Base-by-base conservation (phyloP, 2,329 filamentous ascomycete species). In the Daldinia eschscholtzii region DNA sequence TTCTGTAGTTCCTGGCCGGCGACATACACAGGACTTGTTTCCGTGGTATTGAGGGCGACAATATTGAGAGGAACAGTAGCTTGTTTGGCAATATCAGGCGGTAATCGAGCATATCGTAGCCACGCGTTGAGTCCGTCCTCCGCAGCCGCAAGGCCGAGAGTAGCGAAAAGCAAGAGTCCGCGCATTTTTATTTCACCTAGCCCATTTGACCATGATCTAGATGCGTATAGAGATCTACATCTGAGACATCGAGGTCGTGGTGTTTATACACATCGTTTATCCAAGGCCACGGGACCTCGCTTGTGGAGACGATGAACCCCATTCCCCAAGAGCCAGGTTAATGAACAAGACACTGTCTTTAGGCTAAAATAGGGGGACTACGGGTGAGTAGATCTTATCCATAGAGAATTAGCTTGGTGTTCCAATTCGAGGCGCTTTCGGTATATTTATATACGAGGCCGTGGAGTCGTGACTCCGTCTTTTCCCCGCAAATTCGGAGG, bases 101-200 rank as follows among this genome's bases (percentile, higher is more conserved):
- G 79, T 13, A 88, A 70, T 12, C 83, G 80, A 35, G 89, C 88
- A 76, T 92, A 92, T 56, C 90, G 85, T 62, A 92, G 78, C 90
- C 90, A 92, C 55, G 82, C 89, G 64, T 85, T 80, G 26, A 89
- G 79, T 10, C 90, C 90, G 74, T 87, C 85, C 73, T 92, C 89
- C 42, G 88, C 88, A 50, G 78, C 77, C 44, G 75, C 83, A 41
- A 83, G 73, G 74, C 79, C 78, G 69, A 79, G 65, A 42, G 71
- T 67, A 60, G 76, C 70, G 39, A 79, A 55, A 53, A 77, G 62
- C 69, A 75, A 73, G 39, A 74, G 60, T 48, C 70, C 70, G 63
- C 76, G 77, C 78, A 80, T 79, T 63, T 63, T 15, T 75, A 13
- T 35, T 55, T 46, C 26, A 57, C 35, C 44, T 10, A n/a, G 26